These are phyloP conservation scores for Dothideomycetes sp. DNA, from an alignment of 2,329 filamentous ascomycete species.

Conservation along the genomic window DNA sequence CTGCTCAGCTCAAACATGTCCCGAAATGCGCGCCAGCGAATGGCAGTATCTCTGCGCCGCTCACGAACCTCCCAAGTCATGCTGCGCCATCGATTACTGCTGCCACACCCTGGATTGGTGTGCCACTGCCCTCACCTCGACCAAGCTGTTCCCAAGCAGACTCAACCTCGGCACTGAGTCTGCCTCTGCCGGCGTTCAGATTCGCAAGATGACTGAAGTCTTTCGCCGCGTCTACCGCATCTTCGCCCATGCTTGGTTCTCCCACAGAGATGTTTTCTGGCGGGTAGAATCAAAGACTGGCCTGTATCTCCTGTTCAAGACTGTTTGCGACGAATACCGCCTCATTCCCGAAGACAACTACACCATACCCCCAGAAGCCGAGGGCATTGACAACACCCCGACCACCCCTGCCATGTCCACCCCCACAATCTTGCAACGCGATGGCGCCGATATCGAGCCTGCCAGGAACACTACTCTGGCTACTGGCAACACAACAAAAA, in stretches of 20 bases:
- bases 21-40: constrained; percentile 96
- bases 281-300: constrained; percentile 84
- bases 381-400: constrained; percentile 56
- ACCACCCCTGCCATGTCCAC: constrained; percentile 5
- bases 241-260: constrained; percentile 98
- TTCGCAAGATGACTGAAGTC: constrained; percentile 86
- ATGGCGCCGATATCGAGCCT: constrained; percentile 23
- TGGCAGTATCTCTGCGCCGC: constrained; percentile 99
- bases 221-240: constrained; percentile 91
- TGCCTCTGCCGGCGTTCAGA: constrained; percentile 40
- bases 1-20: constrained; percentile 81
- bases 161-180: constrained; percentile 48
- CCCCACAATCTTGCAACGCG: background rate
- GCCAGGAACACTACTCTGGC: constrained; percentile 39
- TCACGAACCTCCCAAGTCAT: constrained; percentile 91
- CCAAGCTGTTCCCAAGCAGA: constrained; percentile 89
- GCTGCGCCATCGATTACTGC: constrained; percentile 98
- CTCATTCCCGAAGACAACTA: constrained; percentile 90
- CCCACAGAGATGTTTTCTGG: constrained; percentile 93
- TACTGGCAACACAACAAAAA: constrained; percentile 62
- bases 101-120: constrained; percentile 98
- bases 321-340: constrained; percentile 84
- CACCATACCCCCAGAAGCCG: constrained; percentile 86
- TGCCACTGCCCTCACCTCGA: constrained; percentile 84
- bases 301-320: constrained; percentile 93